phyloP scores from a whole-genome alignment of 305 asterid genomes.

The Solanum hybrid region DNA sequence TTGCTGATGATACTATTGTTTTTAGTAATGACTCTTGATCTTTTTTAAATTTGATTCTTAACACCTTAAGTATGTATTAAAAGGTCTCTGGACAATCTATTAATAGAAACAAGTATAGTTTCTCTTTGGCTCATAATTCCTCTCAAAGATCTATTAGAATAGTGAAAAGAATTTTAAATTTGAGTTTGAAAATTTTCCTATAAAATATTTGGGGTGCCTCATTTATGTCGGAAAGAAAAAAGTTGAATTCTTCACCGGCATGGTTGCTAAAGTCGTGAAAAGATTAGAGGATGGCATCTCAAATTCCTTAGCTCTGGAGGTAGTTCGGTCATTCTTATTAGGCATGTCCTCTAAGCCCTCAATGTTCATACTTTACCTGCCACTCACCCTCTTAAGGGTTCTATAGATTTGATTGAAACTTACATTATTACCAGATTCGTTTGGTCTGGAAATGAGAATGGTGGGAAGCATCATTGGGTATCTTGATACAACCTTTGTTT shows the following conservation, averaged over 20 bases:
- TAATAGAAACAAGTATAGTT: no score
- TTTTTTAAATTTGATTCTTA: no score
- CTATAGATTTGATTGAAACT: neutral
- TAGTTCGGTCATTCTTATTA: neutral
- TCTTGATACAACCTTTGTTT: neutral
- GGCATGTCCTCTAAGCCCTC: neutral
- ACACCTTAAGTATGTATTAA: no score
- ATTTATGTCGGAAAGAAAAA: neutral
- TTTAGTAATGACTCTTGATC: no score
- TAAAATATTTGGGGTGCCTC: neutral
- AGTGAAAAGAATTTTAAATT: no score
- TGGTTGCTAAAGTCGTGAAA: neutral
- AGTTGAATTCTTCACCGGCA: neutral
- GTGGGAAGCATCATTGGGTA: neutral
- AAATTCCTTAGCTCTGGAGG: neutral
- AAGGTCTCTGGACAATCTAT: no score
- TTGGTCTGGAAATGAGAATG: neutral
- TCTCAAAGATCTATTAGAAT: no score
- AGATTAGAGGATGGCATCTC: neutral
- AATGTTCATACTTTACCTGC: neutral
- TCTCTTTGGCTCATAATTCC: no score
- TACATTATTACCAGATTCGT: neutral
- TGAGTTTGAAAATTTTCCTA: no score
- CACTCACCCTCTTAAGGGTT: neutral
- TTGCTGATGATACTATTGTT: neutral